Conservation (phyloP, 2,329 filamentous ascomycete genomes). For the Colletotrichum orchidophilum region DNA sequence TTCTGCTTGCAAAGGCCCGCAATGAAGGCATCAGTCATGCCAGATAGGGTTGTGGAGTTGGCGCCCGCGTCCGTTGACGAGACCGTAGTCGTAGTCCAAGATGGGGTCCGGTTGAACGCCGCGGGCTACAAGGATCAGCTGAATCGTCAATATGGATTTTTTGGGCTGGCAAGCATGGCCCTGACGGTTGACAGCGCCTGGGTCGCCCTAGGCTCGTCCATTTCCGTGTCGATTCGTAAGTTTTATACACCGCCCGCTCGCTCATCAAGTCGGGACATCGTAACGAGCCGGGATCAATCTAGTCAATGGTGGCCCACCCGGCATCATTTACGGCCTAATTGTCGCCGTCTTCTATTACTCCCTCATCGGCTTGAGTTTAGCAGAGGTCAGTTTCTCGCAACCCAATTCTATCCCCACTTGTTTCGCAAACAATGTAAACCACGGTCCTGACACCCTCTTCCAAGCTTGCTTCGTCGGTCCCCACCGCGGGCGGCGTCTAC, state of each 20-base stretch:
- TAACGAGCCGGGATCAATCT: slow-evolving; percentile 5
- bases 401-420: not conserved
- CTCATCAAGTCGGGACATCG: not conserved
- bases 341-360: slow-evolving; percentile 54
- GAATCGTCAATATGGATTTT: slow-evolving; percentile 68
- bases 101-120: slow-evolving; percentile 64
- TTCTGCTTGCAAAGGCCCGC: no score
- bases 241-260: not conserved
- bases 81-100: slow-evolving; percentile 44
- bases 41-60: not conserved
- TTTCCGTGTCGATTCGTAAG: slow-evolving; percentile 61
- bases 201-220: slow-evolving; percentile 70
- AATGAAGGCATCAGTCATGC: not conserved
- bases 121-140: slow-evolving; percentile 72
- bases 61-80: slow-evolving; percentile 40
- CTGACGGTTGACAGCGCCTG: slow-evolving; percentile 73
- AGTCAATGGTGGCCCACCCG: slow-evolving; percentile 54
- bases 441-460: slow-evolving; percentile 32
- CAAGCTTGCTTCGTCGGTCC: slow-evolving; percentile 68
- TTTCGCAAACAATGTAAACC: not conserved
- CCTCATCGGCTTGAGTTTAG: slow-evolving; percentile 52
- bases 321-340: slow-evolving; percentile 53
- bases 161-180: slow-evolving; percentile 67
- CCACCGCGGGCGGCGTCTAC: slow-evolving; percentile 68
- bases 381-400: slow-evolving; percentile 43